Base-by-base conservation (phyloP, 192 early-diverging fungal species). In the Coemansia biformis region DNA sequence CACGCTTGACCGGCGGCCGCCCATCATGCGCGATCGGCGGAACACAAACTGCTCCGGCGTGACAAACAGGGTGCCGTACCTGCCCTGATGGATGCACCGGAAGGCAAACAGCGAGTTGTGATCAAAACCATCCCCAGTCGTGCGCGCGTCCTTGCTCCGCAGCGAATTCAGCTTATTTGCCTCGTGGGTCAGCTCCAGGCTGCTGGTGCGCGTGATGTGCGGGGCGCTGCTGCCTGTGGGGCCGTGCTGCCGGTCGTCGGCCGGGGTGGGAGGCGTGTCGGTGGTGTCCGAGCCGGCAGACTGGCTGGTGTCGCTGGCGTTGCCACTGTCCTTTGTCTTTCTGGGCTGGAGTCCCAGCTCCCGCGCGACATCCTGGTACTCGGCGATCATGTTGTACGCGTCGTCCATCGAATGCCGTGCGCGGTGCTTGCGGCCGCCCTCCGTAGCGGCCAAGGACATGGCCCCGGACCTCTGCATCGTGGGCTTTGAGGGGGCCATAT, bases 41-140 rank as follows among this genome's bases (percentile, higher is more conserved):
- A 73, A 73, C 15, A 73, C 48, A 40, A 61, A 60, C 29, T 49
- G 39, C 35, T 73, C 69, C 7, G 46, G 46, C 0, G 62, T 73
- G 17, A 73, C 69, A 61, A 73, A 73, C 57, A 73, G 42, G 16
- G 69, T 73, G 37, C 69, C 69, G 46, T 73, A 73, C 30, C 65
- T 65, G 63, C 69, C 63, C 26, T 48, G 48, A 50, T 73, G 69
- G 9, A 73, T 42, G 54, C 69, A 73, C 31, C 69, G 62, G 58
- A 73, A 73, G 4, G 69, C 69, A 35, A 66, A 73, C 29, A 73
- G 69, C 26, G 62, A 66, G 16, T 23, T 53, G 29, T 57, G 40
- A 34, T 73, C 69, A 8, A 61, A 30, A 8, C 46, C 58, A 18
- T 61, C 53, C 15, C 43, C 48, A 5, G 69, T 33, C 11, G 57